These are phyloP conservation scores for Aspergillus fumigatiaffinis DNA, from an alignment of 2,329 filamentous ascomycete genomes.

Conservation along the genomic window DNA sequence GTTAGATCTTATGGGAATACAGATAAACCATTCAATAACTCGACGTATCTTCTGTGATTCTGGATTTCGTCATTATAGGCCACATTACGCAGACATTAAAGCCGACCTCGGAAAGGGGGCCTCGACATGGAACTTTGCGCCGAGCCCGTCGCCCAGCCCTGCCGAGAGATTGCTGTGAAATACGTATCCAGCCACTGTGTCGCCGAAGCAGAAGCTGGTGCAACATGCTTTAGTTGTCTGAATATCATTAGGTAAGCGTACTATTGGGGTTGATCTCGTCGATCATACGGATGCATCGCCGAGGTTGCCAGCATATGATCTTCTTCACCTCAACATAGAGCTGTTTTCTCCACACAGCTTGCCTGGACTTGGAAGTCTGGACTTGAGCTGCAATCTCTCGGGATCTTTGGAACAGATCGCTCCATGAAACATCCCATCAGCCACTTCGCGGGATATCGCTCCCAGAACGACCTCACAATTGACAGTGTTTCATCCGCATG, in stretches of 20 bases:
- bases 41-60: background rate
- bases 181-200: background rate
- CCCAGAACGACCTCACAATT: background rate
- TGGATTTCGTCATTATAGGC: background rate
- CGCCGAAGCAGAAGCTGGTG: background rate
- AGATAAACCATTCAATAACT: background rate
- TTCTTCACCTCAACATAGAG: background rate
- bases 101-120: conserved; percentile 2
- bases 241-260: background rate
- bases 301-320: background rate
- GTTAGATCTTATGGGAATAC: too few species aligned
- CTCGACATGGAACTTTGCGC: conserved; percentile 2
- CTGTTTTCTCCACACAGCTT: background rate
- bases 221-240: background rate
- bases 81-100: background rate
- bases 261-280: background rate
- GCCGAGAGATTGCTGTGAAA: conserved; percentile 14
- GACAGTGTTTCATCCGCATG: background rate
- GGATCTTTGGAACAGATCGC: background rate
- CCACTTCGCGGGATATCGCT: background rate
- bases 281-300: background rate
- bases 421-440: background rate
- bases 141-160: conserved; percentile 14
- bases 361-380: background rate
- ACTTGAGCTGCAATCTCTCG: background rate